Conservation (phyloP, 495 filamentous ascomycete species). For the Paragyromitra xinjiangensis region DNA sequence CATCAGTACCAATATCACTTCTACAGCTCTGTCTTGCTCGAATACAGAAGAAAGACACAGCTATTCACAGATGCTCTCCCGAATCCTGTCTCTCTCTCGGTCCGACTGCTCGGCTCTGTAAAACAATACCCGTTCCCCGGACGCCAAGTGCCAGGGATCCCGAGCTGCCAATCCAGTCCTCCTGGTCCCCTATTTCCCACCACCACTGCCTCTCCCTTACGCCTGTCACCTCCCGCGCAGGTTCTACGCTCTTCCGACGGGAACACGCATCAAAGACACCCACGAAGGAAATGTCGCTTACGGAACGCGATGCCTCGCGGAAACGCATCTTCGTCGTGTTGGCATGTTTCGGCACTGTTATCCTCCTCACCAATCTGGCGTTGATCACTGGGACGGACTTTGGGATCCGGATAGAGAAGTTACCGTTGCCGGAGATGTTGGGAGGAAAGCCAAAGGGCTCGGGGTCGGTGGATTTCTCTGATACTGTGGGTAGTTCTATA, state of each 20-base stretch:
- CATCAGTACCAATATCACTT: no score
- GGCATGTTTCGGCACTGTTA: conserved; percentile 27
- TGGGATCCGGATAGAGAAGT: conserved; percentile 23
- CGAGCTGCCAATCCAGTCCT: neutral
- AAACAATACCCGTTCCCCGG: no score
- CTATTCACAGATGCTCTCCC: no score
- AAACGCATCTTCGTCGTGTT: conserved; percentile 33
- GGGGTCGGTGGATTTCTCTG: neutral
- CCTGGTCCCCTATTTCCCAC: neutral
- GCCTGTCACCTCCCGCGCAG: neutral
- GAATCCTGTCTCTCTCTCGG: no score
- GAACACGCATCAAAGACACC: neutral
- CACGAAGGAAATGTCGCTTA: conserved; percentile 10
- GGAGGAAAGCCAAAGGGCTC: conserved; percentile 1
- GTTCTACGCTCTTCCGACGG: neutral
- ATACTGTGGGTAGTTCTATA: neutral
- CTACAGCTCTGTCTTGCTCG: no score
- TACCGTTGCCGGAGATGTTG: conserved; percentile 32
- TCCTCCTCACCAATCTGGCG: conserved; percentile 42
- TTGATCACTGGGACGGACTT: conserved; percentile 40
- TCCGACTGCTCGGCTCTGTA: no score
- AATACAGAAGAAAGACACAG: no score
- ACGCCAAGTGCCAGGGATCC: neutral
- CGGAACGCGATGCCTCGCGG: conserved; percentile 26
- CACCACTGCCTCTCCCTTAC: neutral